These are phyloP conservation scores for Xylaria sp. DNA, from an alignment of 2,329 filamentous ascomycete genomes.

Conservation along the genomic window DNA sequence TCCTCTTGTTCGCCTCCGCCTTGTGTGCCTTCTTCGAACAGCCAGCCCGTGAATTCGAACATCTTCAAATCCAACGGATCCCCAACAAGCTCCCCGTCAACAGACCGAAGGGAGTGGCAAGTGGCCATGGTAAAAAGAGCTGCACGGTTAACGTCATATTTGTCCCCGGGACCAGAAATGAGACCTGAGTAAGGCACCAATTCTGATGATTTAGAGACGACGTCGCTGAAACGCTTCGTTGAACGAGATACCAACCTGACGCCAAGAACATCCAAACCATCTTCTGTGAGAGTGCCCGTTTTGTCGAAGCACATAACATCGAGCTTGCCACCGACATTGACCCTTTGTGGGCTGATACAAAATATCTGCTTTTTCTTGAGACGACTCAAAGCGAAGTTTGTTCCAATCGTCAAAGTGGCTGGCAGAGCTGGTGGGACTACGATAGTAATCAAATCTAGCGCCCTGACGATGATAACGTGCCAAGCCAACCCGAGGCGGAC, in stretches of 20 bases:
- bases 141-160: conserved; percentile 59
- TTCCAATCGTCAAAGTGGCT: conserved; percentile 94
- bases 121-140: conserved; percentile 96
- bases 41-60: conserved; percentile 97
- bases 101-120: conserved; percentile 87
- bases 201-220: conserved; percentile 73
- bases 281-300: conserved; percentile 97
- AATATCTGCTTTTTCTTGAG: conserved; percentile 93
- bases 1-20: conserved; percentile 72
- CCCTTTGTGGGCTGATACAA: conserved; percentile 96
- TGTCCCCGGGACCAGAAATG: conserved; percentile 47
- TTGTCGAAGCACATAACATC: conserved; percentile 99
- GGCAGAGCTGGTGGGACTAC: conserved; percentile 95
- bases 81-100: conserved; percentile 89
- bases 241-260: conserved; percentile 79
- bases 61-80: conserved; percentile 97
- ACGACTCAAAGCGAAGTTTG: conserved; percentile 89
- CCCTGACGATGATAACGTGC: conserved; percentile 91
- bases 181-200: conserved; percentile 61
- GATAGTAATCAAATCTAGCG: conserved; percentile 95
- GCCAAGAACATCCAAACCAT: conserved; percentile 93
- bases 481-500: conserved; percentile 83
- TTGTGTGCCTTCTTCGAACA: conserved; percentile 87
- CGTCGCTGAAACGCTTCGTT: conserved; percentile 74
- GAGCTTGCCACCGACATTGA: conserved; percentile 95